Evolutionary conservation across 352 stramenopile genomes (phyloP).

Genomic region (Globisporangium nodosum): DNA sequence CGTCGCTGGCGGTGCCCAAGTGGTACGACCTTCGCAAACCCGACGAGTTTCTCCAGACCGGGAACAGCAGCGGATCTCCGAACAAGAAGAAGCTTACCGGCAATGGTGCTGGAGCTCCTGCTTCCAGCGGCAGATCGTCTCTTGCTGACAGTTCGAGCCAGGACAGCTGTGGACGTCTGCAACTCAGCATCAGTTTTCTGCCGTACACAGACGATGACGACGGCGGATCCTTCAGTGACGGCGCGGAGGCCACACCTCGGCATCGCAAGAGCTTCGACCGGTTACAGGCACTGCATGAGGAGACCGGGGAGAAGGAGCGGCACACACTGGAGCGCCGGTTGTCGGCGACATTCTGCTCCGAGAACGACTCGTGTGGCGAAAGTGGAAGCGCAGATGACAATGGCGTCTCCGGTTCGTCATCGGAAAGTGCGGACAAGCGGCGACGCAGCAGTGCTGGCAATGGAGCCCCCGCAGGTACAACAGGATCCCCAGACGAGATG

Average conservation of each 20-base stretch:
- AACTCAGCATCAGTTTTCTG: conserved; percentile 78
- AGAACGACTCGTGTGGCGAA: conserved; percentile 5
- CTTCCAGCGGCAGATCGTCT: conserved; percentile 7
- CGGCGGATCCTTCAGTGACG: conserved; percentile 31
- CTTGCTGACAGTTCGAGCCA: conserved; percentile 8
- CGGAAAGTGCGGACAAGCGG: not conserved
- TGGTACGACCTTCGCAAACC: conserved; percentile 69
- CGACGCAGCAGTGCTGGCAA: conserved; percentile 1
- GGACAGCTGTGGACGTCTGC: conserved; percentile 47
- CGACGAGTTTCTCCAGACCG: conserved; percentile 35
- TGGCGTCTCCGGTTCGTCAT: not conserved
- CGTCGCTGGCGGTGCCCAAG: conserved; percentile 57
- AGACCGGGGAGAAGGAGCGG: conserved; percentile 49
- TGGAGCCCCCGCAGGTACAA: not conserved
- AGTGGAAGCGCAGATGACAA: not conserved
- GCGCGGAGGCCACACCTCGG: conserved; percentile 29
- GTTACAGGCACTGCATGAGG: conserved; percentile 64
- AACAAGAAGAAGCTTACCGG: conserved; percentile 7
- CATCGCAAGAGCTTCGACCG: conserved; percentile 78
- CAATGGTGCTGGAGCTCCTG: not conserved
- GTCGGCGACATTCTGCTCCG: conserved; percentile 7
- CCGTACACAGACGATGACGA: conserved; percentile 46
- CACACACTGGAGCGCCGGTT: conserved; percentile 14
- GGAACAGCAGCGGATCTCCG: conserved; percentile 4
- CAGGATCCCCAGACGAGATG: conserved; percentile 46